These are phyloP conservation scores for Solanum hybrid DNA, from an alignment of 305 asterid species.

Conservation along the genomic window DNA sequence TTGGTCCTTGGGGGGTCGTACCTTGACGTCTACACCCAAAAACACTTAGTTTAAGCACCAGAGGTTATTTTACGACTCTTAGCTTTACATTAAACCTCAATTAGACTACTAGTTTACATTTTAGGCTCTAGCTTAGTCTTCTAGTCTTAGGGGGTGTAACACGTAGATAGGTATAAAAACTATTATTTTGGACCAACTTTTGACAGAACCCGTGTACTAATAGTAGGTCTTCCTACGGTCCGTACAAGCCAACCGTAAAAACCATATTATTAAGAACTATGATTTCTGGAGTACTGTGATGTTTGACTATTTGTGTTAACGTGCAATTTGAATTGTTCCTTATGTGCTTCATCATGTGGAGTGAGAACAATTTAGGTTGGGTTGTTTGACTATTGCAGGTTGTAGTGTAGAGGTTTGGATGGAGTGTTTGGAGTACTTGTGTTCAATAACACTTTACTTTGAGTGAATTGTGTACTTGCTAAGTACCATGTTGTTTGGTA, in stretches of 20 bases:
- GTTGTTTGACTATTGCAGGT: background rate
- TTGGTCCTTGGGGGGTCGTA: too few species aligned
- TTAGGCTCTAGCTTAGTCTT: too few species aligned
- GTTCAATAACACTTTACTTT: background rate
- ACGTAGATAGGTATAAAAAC: background rate
- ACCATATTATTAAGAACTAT: too few species aligned
- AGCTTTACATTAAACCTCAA: too few species aligned
- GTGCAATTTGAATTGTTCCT: background rate
- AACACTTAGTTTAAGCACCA: too few species aligned
- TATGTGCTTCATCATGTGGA: background rate
- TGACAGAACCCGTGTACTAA: background rate
- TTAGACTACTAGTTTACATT: too few species aligned
- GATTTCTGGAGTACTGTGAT: background rate
- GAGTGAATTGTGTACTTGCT: background rate
- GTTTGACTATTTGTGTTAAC: background rate
- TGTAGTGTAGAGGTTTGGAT: background rate
- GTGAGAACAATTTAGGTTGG: background rate
- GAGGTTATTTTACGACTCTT: too few species aligned
- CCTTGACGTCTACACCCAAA: too few species aligned
- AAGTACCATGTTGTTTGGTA: background rate
- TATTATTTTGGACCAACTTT: background rate
- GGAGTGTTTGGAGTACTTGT: background rate
- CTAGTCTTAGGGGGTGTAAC: too few species aligned
- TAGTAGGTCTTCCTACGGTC: too few species aligned
- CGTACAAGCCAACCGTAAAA: too few species aligned